Base-by-base conservation (phyloP, 139 green algal genomes). In the Mesotaenium endlicherianum region DNA sequence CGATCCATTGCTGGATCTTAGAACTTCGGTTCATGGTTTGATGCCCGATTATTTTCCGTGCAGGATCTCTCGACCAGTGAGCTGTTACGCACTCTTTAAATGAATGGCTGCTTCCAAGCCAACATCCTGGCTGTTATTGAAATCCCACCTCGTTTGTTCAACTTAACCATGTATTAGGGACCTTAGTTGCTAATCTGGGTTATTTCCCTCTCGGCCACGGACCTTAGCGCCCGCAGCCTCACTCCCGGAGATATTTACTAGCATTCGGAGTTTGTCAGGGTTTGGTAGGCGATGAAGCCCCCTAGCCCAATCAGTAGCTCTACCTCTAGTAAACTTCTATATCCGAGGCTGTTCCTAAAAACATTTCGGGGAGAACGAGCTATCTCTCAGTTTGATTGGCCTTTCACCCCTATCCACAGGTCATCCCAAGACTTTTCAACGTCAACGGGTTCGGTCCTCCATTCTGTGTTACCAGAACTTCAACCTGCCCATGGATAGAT, bases 71-170 rank as follows among this genome's bases (percentile, higher is more conserved):
- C 80, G 90, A 91, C 90, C 81, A 91, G 87, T 92, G 89, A 93
- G 90, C 88, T 93, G 83, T 93, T 93, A 93, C 90, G 88, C 90
- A 88, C 82, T 93, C 88, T 90, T 92, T 75, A 91, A 90, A 92
- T 79, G 87, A 77, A 88, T 93, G 90, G 87, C 90, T 92, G 87
- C 89, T 92, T 93, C 89, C 71, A 93, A 92, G 90, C 86, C 89
- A 68, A 93, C 89, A 75, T 90, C 68, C 87, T 91, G 72, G 87
- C 87, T 93, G 89, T 92, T 80, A 82, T 59, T 50, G 82, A 40
- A 41, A 43, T 64, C 69, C 70, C 75, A 92, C 86, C 75, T 93
- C 88, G 83, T 93, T 92, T n/a, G n/a, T 89, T n/a, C 82, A 83
- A 91, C 86, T 92, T 80, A 92, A 77, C 72, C 45, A 85, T 44